Base-by-base conservation (phyloP, 345 rosid species). In the Eucalyptus sideroxylon region DNA sequence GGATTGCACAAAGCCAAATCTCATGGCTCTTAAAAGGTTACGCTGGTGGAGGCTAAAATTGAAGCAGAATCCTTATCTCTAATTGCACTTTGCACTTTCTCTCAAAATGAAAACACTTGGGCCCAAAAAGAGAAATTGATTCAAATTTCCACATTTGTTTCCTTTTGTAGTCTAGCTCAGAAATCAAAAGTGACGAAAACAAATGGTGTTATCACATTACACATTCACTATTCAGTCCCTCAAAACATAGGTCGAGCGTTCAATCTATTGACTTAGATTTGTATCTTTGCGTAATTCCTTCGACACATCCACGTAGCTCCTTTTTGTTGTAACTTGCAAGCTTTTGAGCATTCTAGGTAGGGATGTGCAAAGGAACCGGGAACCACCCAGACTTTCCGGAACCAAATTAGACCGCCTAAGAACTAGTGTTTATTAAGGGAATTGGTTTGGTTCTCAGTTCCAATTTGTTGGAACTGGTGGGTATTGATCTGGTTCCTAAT, bases 301-400 rank as follows among this genome's bases (percentile, higher is more conserved):
- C 1, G 12, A 56, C 60, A 56, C 27, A 12, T 60, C 67, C 67
- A 60, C 67, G 4, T 2, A 26, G 3, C 31, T 60, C 67, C 67
- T 27, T 60, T 27, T 26, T 27, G 67, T 60, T 59, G 65, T 59
- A 59, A 59, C 31, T 26, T 59, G 65, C 5, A 59, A 59, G 67
- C 67, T 60, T 60, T 60, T 8, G 31, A 27, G 31, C n/a, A 27
- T 60, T 26, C 31, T 27, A 27, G 15, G 67, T 60, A 27, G 15
- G 16, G 27, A 53, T 53, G 24, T 7, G 24, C 24, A 53, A 53
- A 17, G 23, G 24, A 17, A 17, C 21, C 8, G 0, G 0, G 2
- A 51, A 51, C 23, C 55, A 51, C 23, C 1, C 1, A 2, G 9
- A 51, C 2, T 51, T 1, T 3, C 1, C 9, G 0, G 2, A 51